Base-by-base conservation (phyloP, 768 basidiomycete species). In the Pisolithus tinctorius region DNA sequence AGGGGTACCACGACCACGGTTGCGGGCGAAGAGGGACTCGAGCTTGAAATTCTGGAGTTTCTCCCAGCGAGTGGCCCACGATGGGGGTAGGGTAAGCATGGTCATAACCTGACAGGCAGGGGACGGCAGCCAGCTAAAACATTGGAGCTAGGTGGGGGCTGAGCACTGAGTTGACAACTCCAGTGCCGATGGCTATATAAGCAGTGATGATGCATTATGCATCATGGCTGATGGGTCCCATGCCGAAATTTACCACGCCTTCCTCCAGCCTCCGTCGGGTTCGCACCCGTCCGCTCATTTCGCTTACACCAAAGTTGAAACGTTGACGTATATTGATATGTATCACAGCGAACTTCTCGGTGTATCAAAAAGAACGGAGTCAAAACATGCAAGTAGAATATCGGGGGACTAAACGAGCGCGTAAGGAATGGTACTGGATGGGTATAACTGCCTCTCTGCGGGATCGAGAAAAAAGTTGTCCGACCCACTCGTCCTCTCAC, bases 21-120 rank as follows among this genome's bases (percentile, higher is more conserved):
- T 78, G 48, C 75, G 71, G 16, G 81, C 72, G 57, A 88, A 92
- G 56, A 85, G 74, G 54, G 78, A 72, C 71, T 81, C 85, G 57
- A 86, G 77, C 57, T 79, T 82, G 71, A 82, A 60, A 29, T 49
- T 69, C 26, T 72, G 73, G 43, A 77, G 54, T 44, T 62, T 67
- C 17, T 61, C 45, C 45, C 60, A 55, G 11, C 42, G 54, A 6
- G 34, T 49, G 20, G 49, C 14, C 7, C 46, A 39, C 36, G 25
- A 27, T 34, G 58, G 38, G 27, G 6, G 34, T 26, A 23, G 45
- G 13, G 44, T 40, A 49, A 43, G 60, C 64, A 65, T 67, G 47
- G 54, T 53, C 47, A 51, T 11, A 38, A 26, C 23, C 46, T 6
- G n/a, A 47, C 14, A 10, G 23, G 14, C 40, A 36, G 11, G 34